Conservation (phyloP, 2,329 filamentous ascomycete genomes). For the Paecilomyces sp. region DNA sequence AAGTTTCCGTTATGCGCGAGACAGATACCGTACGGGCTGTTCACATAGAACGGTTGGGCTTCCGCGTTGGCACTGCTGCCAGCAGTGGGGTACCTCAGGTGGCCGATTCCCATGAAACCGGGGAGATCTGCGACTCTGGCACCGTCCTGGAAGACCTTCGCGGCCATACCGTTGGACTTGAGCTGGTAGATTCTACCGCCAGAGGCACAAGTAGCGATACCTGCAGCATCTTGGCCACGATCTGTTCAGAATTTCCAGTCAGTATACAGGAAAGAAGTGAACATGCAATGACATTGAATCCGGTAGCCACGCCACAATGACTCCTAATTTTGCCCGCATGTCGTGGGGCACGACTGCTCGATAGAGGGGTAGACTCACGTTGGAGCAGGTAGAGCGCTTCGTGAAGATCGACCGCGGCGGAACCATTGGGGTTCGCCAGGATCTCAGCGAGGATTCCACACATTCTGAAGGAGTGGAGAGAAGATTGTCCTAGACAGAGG, state of each 20-base stretch:
- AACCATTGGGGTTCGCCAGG: conserved; percentile 48
- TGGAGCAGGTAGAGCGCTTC: conserved; percentile 66
- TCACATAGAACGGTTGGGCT: conserved; percentile 89
- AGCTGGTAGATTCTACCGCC: conserved; percentile 80
- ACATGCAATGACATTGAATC: conserved; percentile 13
- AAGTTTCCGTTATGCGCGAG: conserved; percentile 85
- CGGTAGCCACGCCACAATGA: not conserved
- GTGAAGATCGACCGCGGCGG: conserved; percentile 57
- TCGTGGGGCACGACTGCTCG: not conserved
- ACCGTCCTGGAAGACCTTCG: conserved; percentile 77
- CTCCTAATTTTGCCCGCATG: not conserved
- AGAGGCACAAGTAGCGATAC: conserved; percentile 67
- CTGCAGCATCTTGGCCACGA: conserved; percentile 80
- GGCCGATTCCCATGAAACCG: conserved; percentile 79
- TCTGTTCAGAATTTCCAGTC: conserved; percentile 30
- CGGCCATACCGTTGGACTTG: conserved; percentile 85
- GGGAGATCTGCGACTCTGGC: conserved; percentile 65
- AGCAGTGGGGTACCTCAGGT: conserved; percentile 83
- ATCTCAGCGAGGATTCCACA: conserved; percentile 58
- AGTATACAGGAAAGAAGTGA: conserved; percentile 22
- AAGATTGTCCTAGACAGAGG: conserved; percentile 1
- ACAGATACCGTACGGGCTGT: conserved; percentile 74
- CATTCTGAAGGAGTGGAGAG: conserved; percentile 36
- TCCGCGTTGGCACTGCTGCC: conserved; percentile 78
- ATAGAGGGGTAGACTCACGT: conserved; percentile 29